A percentile compares a stretch with the other conserved stretches of the same genome.
Evolutionary conservation across 441 rosid genomes (phyloP).

Genomic region (Pelargonium citronellum): DNA sequence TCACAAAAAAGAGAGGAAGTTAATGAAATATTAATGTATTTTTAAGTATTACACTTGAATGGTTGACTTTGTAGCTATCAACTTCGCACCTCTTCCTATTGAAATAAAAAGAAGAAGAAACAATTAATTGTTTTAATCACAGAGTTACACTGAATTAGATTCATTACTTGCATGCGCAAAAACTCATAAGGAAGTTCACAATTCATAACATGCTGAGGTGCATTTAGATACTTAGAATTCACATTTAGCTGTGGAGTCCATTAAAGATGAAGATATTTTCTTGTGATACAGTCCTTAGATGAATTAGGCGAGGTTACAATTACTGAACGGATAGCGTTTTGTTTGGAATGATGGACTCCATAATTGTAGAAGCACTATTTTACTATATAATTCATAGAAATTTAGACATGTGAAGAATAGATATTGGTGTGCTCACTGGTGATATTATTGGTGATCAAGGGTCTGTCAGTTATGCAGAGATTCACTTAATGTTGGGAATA

Average conservation of each 20-base stretch:
- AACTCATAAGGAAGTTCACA: too few species aligned
- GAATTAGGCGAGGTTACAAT: background rate
- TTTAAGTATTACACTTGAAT: background rate
- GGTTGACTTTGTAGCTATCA: slow-evolving; percentile 1
- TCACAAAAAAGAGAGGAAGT: background rate
- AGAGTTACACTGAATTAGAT: too few species aligned
- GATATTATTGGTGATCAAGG: background rate
- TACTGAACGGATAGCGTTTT: background rate
- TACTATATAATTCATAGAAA: background rate
- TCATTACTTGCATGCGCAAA: too few species aligned
- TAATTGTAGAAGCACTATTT: background rate
- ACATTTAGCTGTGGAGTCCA: background rate
- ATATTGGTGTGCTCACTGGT: background rate
- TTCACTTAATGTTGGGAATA: background rate
- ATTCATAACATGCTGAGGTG: too few species aligned
- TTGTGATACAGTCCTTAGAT: background rate
- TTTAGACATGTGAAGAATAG: background rate
- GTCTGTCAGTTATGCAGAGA: background rate
- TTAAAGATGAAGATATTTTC: background rate
- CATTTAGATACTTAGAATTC: background rate
- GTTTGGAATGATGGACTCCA: background rate
- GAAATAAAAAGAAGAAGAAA: background rate
- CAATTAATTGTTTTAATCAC: too few species aligned
- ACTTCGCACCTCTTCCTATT: background rate
- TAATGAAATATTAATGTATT: background rate